Evolutionary conservation across 2,329 filamentous ascomycete genomes (phyloP).

Genomic region (Aspergillus sp.): DNA sequence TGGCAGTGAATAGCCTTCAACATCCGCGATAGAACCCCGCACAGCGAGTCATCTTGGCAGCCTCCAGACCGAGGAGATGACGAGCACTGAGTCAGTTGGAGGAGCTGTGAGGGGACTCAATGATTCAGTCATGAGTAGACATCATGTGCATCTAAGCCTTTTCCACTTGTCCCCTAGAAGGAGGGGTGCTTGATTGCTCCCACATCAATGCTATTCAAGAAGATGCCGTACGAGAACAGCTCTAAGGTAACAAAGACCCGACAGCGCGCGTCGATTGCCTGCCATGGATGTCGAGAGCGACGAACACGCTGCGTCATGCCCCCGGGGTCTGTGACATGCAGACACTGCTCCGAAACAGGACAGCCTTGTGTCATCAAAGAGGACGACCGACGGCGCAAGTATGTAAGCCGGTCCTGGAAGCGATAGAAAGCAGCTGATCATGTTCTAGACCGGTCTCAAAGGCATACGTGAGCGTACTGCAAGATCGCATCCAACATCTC

Average conservation of each 20-base stretch:
- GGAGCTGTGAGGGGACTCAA: no score
- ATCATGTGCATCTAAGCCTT: no score
- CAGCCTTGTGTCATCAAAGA: not conserved
- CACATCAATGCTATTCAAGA: not conserved
- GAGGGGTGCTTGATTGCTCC: no score
- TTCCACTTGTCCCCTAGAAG: not conserved
- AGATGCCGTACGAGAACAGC: not conserved
- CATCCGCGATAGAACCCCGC: not conserved
- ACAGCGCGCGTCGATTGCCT: not conserved
- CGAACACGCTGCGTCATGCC: not conserved
- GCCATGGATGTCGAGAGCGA: not conserved
- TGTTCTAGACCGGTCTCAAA: not conserved
- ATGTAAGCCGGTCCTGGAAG: not conserved
- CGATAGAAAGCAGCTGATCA: no score
- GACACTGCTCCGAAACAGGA: not conserved
- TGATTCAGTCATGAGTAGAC: no score
- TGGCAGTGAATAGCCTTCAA: not conserved
- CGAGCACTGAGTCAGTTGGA: not conserved
- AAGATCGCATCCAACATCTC: not conserved
- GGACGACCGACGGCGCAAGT: not conserved
- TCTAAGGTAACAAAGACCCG: not conserved
- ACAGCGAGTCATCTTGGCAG: not conserved
- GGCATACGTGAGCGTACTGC: not conserved
- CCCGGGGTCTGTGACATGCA: not conserved
- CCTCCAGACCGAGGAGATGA: not conserved